Evolutionary conservation across 169 alveolate species (phyloP), one percentile per base, ranked within the genome.

Genomic region (Amoebophrya sp.): DNA sequence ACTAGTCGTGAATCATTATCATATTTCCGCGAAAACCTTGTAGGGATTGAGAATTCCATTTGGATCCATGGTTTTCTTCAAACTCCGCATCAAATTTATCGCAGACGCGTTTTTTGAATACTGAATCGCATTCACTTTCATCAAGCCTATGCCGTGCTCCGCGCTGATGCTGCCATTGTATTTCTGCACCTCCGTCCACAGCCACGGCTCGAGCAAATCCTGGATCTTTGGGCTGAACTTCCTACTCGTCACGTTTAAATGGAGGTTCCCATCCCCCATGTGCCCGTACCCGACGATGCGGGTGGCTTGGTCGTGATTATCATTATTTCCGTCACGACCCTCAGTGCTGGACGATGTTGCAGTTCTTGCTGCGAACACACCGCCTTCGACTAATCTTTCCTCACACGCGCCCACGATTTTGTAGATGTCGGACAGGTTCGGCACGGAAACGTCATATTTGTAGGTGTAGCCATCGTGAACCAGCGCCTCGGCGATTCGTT

Each of bases 181-280:
- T 29, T 54, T 77, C 54, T 33, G n/a, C 29, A 92, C 89, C 35
- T 92, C 89, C 7, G 94, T 94, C 92, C 93, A 95, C 23, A 95
- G 77, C 40, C 90, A 95, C 23, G 94, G 94, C 41, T 96, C 96
- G n/a, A 94, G 94, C 10, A 89, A 35, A 39, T 88, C 93, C 41
- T 77, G 92, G 33, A 94, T 10, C 32, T 92, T 89, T 40, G 92
- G 93, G 18, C 93, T n/a, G 89, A 0, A 54, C 40, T 23, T 83
- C 90, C n/a, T 29, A 39, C 55, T 93, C 91, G 39, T 92, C 66
- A 95, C 93, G 91, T 94, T 95, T 0, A 96, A 41, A 91, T 96
- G 98, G 2, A 96, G 88, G 90, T 96, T 96, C 39, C 97, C 97
- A 92, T 96, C 98, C 0, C 97, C 97, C 25, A 96, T 94, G 93